These are phyloP conservation scores for Aethionema arabicum DNA, from an alignment of 345 rosid species.

Conservation along the genomic window DNA sequence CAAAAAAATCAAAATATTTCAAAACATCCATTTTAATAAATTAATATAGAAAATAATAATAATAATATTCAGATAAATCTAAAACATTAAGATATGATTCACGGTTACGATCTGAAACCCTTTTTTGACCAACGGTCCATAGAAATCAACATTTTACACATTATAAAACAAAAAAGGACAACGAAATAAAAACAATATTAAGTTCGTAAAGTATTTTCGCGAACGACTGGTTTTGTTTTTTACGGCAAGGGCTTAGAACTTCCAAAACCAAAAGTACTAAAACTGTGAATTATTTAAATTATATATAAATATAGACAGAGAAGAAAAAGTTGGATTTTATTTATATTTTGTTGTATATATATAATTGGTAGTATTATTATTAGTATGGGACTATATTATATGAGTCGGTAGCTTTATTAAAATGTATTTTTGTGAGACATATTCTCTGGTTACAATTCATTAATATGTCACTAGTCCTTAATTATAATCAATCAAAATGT, in stretches of 20 bases:
- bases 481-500: constrained; percentile 26
- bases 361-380: constrained; percentile 22
- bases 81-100: too few species aligned
- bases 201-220: constrained; percentile 25
- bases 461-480: constrained; percentile 18
- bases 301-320: neutral
- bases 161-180: constrained; percentile 21
- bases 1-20: too few species aligned
- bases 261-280: constrained; percentile 29
- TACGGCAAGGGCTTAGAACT: constrained; percentile 28
- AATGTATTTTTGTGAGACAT: constrained; percentile 39
- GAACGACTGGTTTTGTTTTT: constrained; percentile 35
- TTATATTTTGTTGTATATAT: constrained; percentile 4
- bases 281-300: constrained; percentile 24
- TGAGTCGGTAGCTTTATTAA: constrained; percentile 34
- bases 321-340: constrained; percentile 19
- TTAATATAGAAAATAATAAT: too few species aligned
- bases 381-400: constrained; percentile 28
- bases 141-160: too few species aligned
- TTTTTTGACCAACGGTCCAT: too few species aligned
- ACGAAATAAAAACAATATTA: constrained; percentile 33
- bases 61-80: too few species aligned
- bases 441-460: constrained; percentile 34
- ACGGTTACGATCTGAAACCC: too few species aligned
- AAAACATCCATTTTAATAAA: too few species aligned